These are phyloP conservation scores for Chlamydomonas sp. DNA, from an alignment of 139 green algal species.

Conservation along the genomic window DNA sequence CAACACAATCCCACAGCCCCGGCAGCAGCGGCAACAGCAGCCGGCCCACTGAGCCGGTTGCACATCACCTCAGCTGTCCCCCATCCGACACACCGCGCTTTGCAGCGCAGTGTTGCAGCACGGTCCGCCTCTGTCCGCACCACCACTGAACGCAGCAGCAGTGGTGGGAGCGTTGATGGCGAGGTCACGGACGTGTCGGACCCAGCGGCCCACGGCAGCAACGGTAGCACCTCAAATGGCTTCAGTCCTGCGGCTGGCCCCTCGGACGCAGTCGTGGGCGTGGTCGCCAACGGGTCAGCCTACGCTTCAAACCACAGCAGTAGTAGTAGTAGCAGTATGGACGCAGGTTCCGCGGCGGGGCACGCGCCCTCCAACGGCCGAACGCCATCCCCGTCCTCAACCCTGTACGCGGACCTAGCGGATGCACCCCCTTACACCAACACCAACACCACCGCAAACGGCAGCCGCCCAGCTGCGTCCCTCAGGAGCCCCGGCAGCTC, in stretches of 20 bases:
- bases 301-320: neutral
- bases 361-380: neutral
- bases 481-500: neutral
- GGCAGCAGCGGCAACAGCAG: no score
- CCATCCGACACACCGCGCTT: no score
- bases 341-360: no score
- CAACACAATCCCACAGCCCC: no score
- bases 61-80: no score
- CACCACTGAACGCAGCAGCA: conserved; percentile 1
- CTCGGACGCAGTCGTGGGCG: neutral
- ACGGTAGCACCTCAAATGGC: no score
- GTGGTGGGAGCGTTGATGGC: conserved; percentile 2
- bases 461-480: neutral
- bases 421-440: conserved; percentile 26
- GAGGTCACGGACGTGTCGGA: neutral
- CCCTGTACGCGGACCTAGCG: conserved; percentile 25
- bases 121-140: conserved; percentile 1
- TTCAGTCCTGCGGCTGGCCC: neutral
- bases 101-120: neutral
- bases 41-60: no score
- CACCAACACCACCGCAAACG: neutral
- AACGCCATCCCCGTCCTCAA: neutral
- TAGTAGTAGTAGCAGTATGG: neutral
- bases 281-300: neutral
- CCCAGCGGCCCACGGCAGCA: neutral